A percentile compares a stretch with the other conserved stretches of the same genome.
These are phyloP conservation scores for Fusarium sp. DNA, from an alignment of 2,329 filamentous ascomycete species.

Conservation along the genomic window DNA sequence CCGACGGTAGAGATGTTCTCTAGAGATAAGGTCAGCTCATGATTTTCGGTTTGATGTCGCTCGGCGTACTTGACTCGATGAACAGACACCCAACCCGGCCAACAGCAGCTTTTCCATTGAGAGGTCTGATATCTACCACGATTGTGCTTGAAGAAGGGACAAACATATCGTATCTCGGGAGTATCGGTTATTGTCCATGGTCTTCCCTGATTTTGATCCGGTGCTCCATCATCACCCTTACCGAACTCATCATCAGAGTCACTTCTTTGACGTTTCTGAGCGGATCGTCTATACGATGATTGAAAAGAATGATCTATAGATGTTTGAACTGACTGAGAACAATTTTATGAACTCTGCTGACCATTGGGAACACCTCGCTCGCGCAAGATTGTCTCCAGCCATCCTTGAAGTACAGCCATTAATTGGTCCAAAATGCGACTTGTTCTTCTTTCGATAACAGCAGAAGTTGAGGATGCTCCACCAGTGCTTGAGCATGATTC, in stretches of 20 bases:
- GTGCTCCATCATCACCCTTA: too few species aligned
- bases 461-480: not conserved
- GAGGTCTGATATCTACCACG: not conserved
- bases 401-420: not conserved
- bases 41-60: rapidly evolving
- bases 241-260: not conserved
- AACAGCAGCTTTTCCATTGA: slow-evolving; percentile 6
- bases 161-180: not conserved
- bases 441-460: not conserved
- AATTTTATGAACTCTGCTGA: not conserved
- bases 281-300: not conserved
- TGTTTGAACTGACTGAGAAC: too few species aligned
- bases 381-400: not conserved
- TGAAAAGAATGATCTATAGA: not conserved
- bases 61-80: slow-evolving; percentile 5
- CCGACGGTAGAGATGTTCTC: slow-evolving; percentile 8
- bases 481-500: not conserved
- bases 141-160: slow-evolving; percentile 10
- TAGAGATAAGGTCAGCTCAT: not conserved
- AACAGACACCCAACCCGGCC: not conserved
- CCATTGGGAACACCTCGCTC: not conserved
- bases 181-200: not conserved
- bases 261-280: not conserved
- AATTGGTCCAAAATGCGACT: too few species aligned
- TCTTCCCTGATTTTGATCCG: not conserved